These are phyloP conservation scores for Gynostemma pentaphyllum DNA, from an alignment of 306 rosid species.

Conservation along the genomic window DNA sequence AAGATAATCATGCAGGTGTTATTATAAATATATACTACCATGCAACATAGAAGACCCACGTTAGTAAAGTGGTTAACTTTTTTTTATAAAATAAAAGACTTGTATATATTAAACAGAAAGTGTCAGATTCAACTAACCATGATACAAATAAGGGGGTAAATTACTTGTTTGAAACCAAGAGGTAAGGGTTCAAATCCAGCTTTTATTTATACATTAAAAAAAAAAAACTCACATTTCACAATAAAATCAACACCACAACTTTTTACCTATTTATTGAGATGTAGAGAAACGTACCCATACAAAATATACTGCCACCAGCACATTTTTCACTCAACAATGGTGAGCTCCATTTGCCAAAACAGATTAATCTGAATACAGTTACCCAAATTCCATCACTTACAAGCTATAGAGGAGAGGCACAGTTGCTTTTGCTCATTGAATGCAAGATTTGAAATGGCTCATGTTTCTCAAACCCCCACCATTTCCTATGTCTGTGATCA, in stretches of 20 bases:
- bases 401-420: too few species aligned
- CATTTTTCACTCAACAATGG: not conserved
- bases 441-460: not conserved
- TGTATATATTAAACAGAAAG: too few species aligned
- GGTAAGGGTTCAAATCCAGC: too few species aligned
- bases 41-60: too few species aligned
- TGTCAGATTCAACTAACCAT: too few species aligned
- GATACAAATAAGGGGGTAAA: too few species aligned
- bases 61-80: too few species aligned
- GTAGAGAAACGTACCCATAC: not conserved
- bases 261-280: not conserved
- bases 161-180: too few species aligned
- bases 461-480: slow-evolving; percentile 26
- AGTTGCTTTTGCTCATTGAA: not conserved
- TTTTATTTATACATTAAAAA: too few species aligned
- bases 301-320: not conserved
- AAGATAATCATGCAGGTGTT: too few species aligned
- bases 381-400: not conserved
- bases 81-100: too few species aligned
- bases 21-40: too few species aligned
- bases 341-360: not conserved
- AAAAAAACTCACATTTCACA: not conserved
- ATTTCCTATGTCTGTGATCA: slow-evolving; percentile 47
- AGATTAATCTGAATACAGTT: not conserved
- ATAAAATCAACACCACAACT: not conserved